phyloP scores from a whole-genome alignment of 1,139 yeast species.

The Meyerozyma guilliermondii region DNA sequence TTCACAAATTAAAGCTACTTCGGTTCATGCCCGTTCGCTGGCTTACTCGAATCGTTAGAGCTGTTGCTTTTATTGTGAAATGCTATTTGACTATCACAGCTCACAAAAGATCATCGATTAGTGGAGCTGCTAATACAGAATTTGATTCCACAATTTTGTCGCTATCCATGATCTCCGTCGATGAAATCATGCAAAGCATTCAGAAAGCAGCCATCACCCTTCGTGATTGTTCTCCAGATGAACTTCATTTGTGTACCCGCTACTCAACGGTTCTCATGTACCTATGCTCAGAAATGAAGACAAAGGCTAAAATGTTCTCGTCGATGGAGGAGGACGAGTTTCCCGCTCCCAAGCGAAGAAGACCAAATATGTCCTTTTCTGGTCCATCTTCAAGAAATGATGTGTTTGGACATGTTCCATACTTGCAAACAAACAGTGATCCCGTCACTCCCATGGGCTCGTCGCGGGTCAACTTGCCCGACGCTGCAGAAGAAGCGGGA shows the following conservation, averaged over 20 bases:
- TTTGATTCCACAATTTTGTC: constrained; percentile 52
- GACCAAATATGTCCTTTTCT: not conserved
- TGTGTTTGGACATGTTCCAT: not conserved
- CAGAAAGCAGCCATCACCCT: constrained; percentile 71
- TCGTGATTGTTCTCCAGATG: constrained; percentile 85
- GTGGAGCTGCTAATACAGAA: constrained; percentile 15
- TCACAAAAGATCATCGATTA: constrained; percentile 21
- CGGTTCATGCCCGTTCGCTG: constrained; percentile 86
- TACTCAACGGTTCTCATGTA: constrained; percentile 79
- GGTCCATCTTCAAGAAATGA: not conserved
- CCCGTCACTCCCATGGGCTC: not conserved
- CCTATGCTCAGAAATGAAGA: constrained; percentile 70
- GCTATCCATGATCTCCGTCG: constrained; percentile 61
- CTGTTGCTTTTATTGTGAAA: constrained; percentile 86
- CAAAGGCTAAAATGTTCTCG: constrained; percentile 19
- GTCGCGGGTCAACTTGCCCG: not conserved
- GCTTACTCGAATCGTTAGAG: constrained; percentile 84
- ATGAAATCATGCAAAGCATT: constrained; percentile 63
- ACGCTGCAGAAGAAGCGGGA: not conserved
- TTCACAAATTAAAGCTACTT: constrained; percentile 59
- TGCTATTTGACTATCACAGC: constrained; percentile 69
- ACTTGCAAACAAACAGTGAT: not conserved
- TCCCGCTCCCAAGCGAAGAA: not conserved
- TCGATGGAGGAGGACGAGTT: not conserved
- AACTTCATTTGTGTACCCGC: constrained; percentile 73